Evolutionary conservation across 129 eudicot genomes (phyloP).

Genomic region (Cynara cardunculus): DNA sequence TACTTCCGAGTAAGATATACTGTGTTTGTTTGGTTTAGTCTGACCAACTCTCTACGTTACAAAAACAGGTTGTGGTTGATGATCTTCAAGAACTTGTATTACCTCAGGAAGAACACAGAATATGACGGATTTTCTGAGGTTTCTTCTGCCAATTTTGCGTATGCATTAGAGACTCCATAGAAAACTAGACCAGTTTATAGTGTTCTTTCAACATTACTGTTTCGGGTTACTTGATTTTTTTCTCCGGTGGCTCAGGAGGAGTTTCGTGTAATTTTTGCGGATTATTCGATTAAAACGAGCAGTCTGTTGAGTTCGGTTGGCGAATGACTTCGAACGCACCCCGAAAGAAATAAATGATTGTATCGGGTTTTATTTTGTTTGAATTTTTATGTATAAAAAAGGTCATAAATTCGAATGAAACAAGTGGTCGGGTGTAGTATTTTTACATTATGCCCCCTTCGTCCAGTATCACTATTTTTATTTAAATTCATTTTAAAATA

Average conservation of each 20-base stretch:
- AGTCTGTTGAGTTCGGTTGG: neutral
- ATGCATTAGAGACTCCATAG: slow-evolving; percentile 30
- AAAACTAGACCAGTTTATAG: slow-evolving; percentile 26
- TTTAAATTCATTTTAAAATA: too few relatives aligned
- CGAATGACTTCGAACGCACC: slow-evolving; percentile 13
- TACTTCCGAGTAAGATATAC: neutral
- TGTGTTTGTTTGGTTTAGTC: neutral
- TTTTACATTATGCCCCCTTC: too few relatives aligned
- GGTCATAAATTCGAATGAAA: neutral
- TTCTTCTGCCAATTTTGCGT: slow-evolving; percentile 28
- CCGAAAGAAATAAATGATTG: slow-evolving; percentile 10
- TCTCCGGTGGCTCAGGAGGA: neutral
- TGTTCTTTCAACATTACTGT: slow-evolving; percentile 7
- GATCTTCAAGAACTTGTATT: slow-evolving; percentile 67
- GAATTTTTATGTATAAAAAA: neutral
- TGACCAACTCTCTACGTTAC: slow-evolving; percentile 5
- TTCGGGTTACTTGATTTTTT: neutral
- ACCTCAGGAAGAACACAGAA: slow-evolving; percentile 73
- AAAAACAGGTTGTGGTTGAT: slow-evolving; percentile 66
- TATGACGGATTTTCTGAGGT: slow-evolving; percentile 17
- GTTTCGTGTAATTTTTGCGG: slow-evolving; percentile 8
- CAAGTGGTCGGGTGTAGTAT: too few relatives aligned
- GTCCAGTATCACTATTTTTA: too few relatives aligned
- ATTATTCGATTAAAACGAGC: neutral
- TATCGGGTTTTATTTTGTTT: neutral